Percentiles rank a stretch among this genome's conserved stretches.
These are phyloP conservation scores for Penicillium concentricum DNA, from an alignment of 2,329 filamentous ascomycete species.

Conservation along the genomic window DNA sequence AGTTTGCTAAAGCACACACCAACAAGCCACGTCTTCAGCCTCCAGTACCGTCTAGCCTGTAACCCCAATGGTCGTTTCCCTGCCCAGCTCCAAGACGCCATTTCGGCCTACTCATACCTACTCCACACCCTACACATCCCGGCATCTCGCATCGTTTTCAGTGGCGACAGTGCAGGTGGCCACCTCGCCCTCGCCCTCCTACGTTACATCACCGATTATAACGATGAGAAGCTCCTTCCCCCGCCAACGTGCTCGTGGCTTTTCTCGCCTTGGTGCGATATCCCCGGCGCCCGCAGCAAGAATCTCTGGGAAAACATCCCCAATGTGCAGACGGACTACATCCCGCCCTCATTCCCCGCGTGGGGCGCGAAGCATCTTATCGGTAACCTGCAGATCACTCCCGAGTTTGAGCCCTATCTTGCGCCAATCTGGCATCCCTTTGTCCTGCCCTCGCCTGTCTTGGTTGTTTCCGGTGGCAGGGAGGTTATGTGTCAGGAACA, in stretches of 20 bases:
- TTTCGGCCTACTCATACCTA: slow-evolving; percentile 23
- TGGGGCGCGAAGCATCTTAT: slow-evolving; percentile 6
- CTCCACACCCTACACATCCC: slow-evolving; percentile 19
- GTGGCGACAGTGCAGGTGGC: slow-evolving; percentile 23
- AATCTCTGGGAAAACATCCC: slow-evolving; percentile 7
- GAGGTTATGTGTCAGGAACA: slow-evolving; percentile 11
- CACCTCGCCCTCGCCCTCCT: slow-evolving; percentile 20
- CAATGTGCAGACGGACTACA: slow-evolving; percentile 1
- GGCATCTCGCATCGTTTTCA: slow-evolving; percentile 20
- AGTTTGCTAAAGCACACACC: slow-evolving; percentile 6
- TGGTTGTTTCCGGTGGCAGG: slow-evolving; percentile 5
- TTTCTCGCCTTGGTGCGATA: slow-evolving; percentile 19
- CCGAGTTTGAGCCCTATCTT: background rate
- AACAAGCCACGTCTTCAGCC: slow-evolving; percentile 11
- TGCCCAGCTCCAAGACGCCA: slow-evolving; percentile 24
- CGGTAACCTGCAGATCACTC: slow-evolving; percentile 1
- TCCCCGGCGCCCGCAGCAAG: slow-evolving; percentile 2
- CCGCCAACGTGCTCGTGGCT: slow-evolving; percentile 13
- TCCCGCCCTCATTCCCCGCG: slow-evolving; percentile 2
- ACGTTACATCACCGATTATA: slow-evolving; percentile 17
- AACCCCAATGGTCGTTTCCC: slow-evolving; percentile 16
- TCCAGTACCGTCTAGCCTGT: slow-evolving; percentile 18
- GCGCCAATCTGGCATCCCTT: slow-evolving; percentile 6
- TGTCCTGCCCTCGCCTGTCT: background rate
- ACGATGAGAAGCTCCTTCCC: slow-evolving; percentile 5